A percentile compares a stretch with the other conserved stretches of the same genome.
Evolutionary conservation across 2,329 filamentous ascomycete species (phyloP).

Genomic region (Macrophomina pseudophaseolina): DNA sequence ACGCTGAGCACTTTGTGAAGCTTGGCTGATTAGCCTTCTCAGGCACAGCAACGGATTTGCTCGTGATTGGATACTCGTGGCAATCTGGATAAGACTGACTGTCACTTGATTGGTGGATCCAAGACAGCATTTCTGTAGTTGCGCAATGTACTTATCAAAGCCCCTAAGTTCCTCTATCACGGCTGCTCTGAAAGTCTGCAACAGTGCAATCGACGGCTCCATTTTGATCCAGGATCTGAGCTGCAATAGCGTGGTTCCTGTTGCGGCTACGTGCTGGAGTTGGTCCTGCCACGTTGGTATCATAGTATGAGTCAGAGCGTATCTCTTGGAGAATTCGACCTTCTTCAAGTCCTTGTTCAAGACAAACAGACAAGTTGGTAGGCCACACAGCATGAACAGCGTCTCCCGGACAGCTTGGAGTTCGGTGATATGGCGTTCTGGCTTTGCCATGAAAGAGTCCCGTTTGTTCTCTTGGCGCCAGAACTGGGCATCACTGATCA

Average conservation of each 20-base stretch:
- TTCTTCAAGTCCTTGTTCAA: slow-evolving; percentile 37
- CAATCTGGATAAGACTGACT: slow-evolving; percentile 70
- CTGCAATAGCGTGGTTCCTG: slow-evolving; percentile 54
- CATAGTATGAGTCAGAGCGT: slow-evolving; percentile 47
- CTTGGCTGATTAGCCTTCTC: slow-evolving; percentile 61
- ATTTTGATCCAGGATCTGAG: slow-evolving; percentile 56
- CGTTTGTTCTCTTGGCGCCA: slow-evolving; percentile 45
- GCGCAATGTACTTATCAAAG: slow-evolving; percentile 65
- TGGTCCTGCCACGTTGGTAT: slow-evolving; percentile 42
- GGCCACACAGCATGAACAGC: slow-evolving; percentile 82
- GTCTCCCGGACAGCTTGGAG: slow-evolving; percentile 76
- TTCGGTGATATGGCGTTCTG: slow-evolving; percentile 63
- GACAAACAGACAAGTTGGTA: slow-evolving; percentile 74
- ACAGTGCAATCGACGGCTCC: slow-evolving; percentile 41
- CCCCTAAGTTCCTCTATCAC: slow-evolving; percentile 61
- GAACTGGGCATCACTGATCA: slow-evolving; percentile 53
- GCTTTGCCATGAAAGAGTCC: slow-evolving; percentile 1
- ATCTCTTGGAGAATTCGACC: slow-evolving; percentile 32
- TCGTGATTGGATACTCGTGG: slow-evolving; percentile 60
- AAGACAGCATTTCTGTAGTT: slow-evolving; percentile 66
- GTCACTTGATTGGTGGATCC: slow-evolving; percentile 58
- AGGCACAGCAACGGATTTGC: slow-evolving; percentile 65
- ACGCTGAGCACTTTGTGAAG: slow-evolving; percentile 32
- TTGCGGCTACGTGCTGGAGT: slow-evolving; percentile 51
- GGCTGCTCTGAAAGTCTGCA: slow-evolving; percentile 74